Evolutionary conservation across 352 stramenopile species (phyloP).

Genomic region (Phytophthora melonis): DNA sequence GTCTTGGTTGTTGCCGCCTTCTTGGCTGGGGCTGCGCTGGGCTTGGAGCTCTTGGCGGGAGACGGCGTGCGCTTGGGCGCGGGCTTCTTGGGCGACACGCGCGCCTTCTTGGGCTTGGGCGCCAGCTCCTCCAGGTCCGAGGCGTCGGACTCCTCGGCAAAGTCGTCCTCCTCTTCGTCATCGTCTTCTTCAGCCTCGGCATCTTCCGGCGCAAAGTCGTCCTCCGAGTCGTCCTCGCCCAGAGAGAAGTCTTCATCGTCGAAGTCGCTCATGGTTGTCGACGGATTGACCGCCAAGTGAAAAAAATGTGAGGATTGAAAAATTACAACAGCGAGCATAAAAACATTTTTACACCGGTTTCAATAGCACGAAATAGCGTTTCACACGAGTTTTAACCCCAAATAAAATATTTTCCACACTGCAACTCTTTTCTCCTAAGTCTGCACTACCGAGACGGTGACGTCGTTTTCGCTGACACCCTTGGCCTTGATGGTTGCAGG

Average conservation of each 20-base stretch:
- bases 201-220: slow-evolving; percentile 48
- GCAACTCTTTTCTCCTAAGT: neutral
- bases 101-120: slow-evolving; percentile 36
- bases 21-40: slow-evolving; percentile 11
- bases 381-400: neutral
- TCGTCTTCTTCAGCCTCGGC: slow-evolving; percentile 37
- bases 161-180: slow-evolving; percentile 39
- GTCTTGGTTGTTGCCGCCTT: slow-evolving; percentile 18
- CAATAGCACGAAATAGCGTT: too few relatives aligned
- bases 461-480: slow-evolving; percentile 20
- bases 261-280: slow-evolving; percentile 32
- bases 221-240: slow-evolving; percentile 52
- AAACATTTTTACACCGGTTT: too few relatives aligned
- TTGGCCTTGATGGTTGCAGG: slow-evolving; percentile 22
- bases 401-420: slow-evolving; percentile 6
- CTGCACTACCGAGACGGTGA: slow-evolving; percentile 25
- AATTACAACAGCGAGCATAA: neutral
- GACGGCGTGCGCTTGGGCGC: slow-evolving; percentile 22
- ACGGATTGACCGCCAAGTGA: too few relatives aligned
- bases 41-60: neutral
- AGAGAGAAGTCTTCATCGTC: slow-evolving; percentile 76
- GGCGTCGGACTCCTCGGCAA: slow-evolving; percentile 34
- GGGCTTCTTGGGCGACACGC: slow-evolving; percentile 27
- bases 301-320: neutral
- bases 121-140: slow-evolving; percentile 57